Evolutionary conservation across 2,329 filamentous ascomycete genomes (phyloP).

Genomic region (Beauveria rudraprayagi): DNA sequence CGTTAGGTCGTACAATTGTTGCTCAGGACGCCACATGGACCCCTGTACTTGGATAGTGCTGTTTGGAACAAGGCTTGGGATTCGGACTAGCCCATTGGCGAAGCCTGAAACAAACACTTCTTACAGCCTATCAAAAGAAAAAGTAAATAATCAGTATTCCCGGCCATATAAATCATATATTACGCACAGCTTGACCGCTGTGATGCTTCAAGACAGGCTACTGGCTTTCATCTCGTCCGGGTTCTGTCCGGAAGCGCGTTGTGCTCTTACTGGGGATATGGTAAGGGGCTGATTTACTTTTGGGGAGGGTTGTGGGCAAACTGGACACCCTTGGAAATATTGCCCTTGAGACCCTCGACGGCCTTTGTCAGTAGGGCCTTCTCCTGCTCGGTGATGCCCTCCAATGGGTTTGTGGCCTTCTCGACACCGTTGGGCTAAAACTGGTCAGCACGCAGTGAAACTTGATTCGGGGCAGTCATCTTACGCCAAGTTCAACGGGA

Average conservation of each 20-base stretch:
- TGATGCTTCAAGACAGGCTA: conserved; percentile 20
- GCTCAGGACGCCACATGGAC: neutral
- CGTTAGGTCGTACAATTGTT: neutral
- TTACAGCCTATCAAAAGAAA: conserved; percentile 9
- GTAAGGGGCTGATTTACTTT: conserved; percentile 55
- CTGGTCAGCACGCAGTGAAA: conserved; percentile 21
- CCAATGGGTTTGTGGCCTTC: conserved; percentile 75
- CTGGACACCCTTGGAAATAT: conserved; percentile 88
- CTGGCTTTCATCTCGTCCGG: conserved; percentile 18
- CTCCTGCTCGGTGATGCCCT: conserved; percentile 74
- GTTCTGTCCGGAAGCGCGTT: conserved; percentile 20
- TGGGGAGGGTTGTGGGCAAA: conserved; percentile 83
- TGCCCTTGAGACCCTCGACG: conserved; percentile 74
- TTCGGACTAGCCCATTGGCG: neutral
- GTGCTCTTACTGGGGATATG: conserved; percentile 9
- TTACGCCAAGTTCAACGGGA: conserved; percentile 88
- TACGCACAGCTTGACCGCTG: conserved; percentile 29
- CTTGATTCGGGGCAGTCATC: conserved; percentile 27
- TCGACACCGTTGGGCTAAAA: conserved; percentile 70
- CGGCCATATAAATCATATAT: conserved; percentile 25
- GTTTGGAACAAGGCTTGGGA: neutral
- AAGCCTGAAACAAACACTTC: conserved; percentile 1
- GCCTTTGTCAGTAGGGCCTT: conserved; percentile 74
- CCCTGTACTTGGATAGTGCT: neutral
- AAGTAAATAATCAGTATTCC: conserved; percentile 27